A percentile compares a stretch with the other conserved stretches of the same genome.
These are phyloP conservation scores for Hanseniaspora guilliermondii DNA, from an alignment of 805 yeast species.

Conservation along the genomic window DNA sequence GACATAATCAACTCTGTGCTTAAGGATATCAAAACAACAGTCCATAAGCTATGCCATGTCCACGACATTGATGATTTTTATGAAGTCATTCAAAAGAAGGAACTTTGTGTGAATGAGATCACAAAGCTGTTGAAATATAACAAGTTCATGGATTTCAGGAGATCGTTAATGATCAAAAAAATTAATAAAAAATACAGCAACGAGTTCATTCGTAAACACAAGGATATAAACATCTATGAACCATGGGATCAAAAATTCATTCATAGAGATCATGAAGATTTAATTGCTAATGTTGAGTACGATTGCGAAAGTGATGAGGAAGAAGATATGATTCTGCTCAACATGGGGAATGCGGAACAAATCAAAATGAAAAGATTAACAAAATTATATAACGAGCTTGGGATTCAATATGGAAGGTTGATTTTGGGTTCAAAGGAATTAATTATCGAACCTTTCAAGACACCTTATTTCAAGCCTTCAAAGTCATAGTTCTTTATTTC, in stretches of 20 bases:
- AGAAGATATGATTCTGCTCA: neutral
- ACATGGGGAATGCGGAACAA: neutral
- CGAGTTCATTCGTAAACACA: neutral
- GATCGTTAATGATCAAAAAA: constrained; percentile 1
- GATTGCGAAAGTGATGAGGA: constrained; percentile 3
- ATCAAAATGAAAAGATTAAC: constrained; percentile 2
- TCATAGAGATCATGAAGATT: neutral
- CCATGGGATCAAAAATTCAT: neutral
- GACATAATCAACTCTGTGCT: neutral
- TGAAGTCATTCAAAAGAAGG: neutral
- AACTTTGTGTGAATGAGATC: neutral
- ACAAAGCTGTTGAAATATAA: neutral
- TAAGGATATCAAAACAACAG: neutral
- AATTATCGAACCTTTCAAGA: constrained; percentile 5
- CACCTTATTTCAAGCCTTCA: constrained; percentile 5
- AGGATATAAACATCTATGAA: neutral
- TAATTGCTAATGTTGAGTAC: neutral
- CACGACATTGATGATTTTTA: neutral
- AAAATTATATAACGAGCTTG: neutral
- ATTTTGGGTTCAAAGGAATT: neutral
- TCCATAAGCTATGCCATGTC: neutral
- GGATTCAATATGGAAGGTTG: neutral
- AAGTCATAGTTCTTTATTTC: neutral
- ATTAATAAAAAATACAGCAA: neutral
- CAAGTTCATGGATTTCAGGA: neutral